These are phyloP conservation scores for Amniculicola lignicola DNA, from an alignment of 495 filamentous ascomycete genomes.

Conservation along the genomic window DNA sequence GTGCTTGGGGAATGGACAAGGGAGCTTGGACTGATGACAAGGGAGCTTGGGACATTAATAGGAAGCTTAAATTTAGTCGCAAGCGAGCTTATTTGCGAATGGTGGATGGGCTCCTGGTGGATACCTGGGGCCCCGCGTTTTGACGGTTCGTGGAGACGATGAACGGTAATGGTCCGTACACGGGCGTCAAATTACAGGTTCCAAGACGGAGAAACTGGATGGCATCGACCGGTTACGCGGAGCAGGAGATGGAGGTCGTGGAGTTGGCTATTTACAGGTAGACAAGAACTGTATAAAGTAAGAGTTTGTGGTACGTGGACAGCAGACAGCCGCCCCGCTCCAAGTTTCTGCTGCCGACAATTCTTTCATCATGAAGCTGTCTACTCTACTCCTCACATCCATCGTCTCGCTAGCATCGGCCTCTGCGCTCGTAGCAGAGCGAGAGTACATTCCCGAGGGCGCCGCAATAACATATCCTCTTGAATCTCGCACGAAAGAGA, in stretches of 20 bases:
- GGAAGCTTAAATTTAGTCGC: too few relatives aligned
- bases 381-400: background rate
- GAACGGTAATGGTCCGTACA: background rate
- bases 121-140: background rate
- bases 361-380: conserved; percentile 13
- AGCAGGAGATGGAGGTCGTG: background rate
- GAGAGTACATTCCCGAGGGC: conserved; percentile 9
- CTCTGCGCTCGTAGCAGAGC: background rate
- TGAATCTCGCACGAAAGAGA: background rate
- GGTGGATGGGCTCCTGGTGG: background rate
- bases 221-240: background rate
- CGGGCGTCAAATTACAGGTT: background rate
- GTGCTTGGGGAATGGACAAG: too few relatives aligned
- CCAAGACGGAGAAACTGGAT: conserved; percentile 19
- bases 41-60: too few relatives aligned
- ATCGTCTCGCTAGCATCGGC: conserved; percentile 1
- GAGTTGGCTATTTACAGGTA: too few relatives aligned
- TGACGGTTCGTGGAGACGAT: conserved; percentile 2
- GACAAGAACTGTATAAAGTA: too few relatives aligned
- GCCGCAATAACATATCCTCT: conserved; percentile 8
- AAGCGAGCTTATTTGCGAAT: conserved; percentile 3
- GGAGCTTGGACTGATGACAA: too few relatives aligned
- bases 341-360: background rate
- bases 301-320: background rate
- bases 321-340: background rate